These are phyloP conservation scores for Fusarium longipes DNA, from an alignment of 2,329 filamentous ascomycete genomes.

Conservation along the genomic window DNA sequence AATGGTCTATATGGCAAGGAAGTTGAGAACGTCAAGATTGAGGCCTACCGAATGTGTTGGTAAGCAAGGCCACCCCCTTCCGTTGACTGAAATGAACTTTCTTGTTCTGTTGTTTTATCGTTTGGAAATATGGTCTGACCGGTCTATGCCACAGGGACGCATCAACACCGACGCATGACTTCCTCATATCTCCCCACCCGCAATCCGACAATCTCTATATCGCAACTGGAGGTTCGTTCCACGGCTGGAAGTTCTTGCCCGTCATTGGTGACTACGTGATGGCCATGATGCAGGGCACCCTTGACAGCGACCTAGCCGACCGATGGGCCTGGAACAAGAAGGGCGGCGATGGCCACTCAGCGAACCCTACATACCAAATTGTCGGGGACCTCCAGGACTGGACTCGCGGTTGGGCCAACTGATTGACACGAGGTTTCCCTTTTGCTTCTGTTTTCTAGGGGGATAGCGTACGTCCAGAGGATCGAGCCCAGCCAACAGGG, in stretches of 20 bases:
- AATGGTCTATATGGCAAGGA: constrained; percentile 57
- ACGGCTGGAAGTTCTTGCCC: constrained; percentile 74
- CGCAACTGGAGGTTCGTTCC: constrained; percentile 71
- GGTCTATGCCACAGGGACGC: constrained; percentile 62
- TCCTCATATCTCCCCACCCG: constrained; percentile 66
- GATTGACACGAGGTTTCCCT: not conserved
- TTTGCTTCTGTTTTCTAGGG: not conserved
- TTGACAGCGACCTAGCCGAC: constrained; percentile 53
- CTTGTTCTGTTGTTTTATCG: not conserved
- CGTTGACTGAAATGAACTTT: not conserved
- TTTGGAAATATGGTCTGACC: constrained; percentile 22
- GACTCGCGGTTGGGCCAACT: constrained; percentile 48
- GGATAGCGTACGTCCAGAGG: constrained; percentile 16
- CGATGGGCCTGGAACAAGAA: constrained; percentile 61
- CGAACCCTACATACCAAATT: constrained; percentile 57
- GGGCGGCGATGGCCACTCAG: constrained; percentile 54
- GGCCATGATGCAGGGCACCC: constrained; percentile 58
- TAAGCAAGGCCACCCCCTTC: constrained; percentile 39
- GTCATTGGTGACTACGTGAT: constrained; percentile 70
- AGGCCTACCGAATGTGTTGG: constrained; percentile 61
- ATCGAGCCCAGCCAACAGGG: constrained; percentile 20
- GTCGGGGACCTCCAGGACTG: constrained; percentile 56
- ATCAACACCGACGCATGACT: constrained; percentile 71
- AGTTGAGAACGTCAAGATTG: constrained; percentile 53
- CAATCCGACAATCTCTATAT: constrained; percentile 65